A percentile compares a stretch with the other conserved stretches of the same genome.
Evolutionary conservation across 2,329 filamentous ascomycete species (phyloP).

Genomic region (Taxawa tesnikishii): DNA sequence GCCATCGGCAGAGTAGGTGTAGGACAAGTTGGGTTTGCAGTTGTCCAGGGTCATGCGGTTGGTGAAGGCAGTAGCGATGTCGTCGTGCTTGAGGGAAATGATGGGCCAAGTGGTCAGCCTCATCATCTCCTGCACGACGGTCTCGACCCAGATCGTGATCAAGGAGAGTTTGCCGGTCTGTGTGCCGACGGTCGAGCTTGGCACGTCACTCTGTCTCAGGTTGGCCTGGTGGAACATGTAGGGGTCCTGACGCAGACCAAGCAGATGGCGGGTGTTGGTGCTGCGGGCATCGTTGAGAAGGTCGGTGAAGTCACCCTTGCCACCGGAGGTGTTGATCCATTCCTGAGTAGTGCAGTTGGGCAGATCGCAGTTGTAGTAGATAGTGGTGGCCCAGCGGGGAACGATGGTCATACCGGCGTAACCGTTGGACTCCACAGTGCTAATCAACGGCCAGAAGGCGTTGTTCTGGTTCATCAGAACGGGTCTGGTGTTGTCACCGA

Average conservation of each 20-base stretch:
- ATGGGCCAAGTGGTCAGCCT: constrained; percentile 43
- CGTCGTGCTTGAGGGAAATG: constrained; percentile 43
- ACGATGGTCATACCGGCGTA: constrained; percentile 44
- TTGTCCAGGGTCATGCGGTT: constrained; percentile 39
- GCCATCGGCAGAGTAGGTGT: constrained; percentile 29
- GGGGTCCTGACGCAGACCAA: constrained; percentile 42
- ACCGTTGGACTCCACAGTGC: constrained; percentile 38
- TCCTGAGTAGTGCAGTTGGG: constrained; percentile 44
- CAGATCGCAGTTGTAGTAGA: constrained; percentile 53
- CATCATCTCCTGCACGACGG: constrained; percentile 39
- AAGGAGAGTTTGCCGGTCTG: constrained; percentile 36
- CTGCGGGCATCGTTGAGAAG: constrained; percentile 39
- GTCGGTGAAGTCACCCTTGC: constrained; percentile 38
- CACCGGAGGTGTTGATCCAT: constrained; percentile 48
- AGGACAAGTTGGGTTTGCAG: constrained; percentile 38
- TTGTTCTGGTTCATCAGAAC: constrained; percentile 39
- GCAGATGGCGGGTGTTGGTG: constrained; percentile 44
- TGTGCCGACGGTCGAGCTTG: constrained; percentile 36
- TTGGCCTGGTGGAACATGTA: too few species aligned
- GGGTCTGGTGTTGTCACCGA: constrained; percentile 52
- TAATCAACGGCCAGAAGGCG: constrained; percentile 43
- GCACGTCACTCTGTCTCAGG: constrained; percentile 37
- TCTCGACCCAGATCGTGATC: constrained; percentile 46
- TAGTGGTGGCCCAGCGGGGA: constrained; percentile 48
- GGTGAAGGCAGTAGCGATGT: constrained; percentile 39